Evolutionary conservation across 164 flowering plant genomes (phyloP), one percentile per base, ranked within the genome.

Genomic region (Piper longum): DNA sequence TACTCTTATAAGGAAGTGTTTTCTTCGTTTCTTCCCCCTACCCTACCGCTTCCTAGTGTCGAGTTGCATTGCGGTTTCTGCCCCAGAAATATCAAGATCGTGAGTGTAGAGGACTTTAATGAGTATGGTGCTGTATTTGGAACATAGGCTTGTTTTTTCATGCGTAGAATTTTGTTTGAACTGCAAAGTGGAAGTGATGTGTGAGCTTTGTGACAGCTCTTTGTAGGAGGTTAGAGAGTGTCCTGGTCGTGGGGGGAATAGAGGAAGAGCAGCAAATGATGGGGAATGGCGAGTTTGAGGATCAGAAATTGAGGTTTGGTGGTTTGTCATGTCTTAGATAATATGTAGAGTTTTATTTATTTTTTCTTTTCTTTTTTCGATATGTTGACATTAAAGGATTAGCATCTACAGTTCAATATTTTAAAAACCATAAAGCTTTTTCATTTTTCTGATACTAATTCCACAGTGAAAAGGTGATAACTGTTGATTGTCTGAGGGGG

Each of bases 401-500:
- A 39, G 60, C 60, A 67, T 57, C 41, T 70, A 43, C 7, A 8
- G 45, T 39, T 56, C 62, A 36, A 16, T 54, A 17, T 40, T n/a
- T 26, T 26, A 0, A 26, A 16, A 41, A 42, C 42, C 42, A 51
- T 39, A n/a, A 48, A 41, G 51, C 40, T 54, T n/a, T 41, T 63
- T 14, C 36, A 26, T 65, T 65, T 26, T 40, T 41, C 43, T 45
- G 4, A 59, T 71, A 62, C 55, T 61, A 67, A 61, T 60, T 13
- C 64, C 7, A 45, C 78, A 82, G 88, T 70, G 83, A 73, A 51
- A 77, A 67, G 71, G 78, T 73, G 56, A 69, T 74, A 73, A 88
- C 90, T 9, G 52, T 90, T 39, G 95, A 87, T 71, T 82, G 87
- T 73, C 75, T 90, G 54, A 86, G 95, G 71, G 90, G 89, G 71